Percentiles rank a stretch among this genome's conserved stretches.
Conservation (phyloP, 371 early-diverging fungal genomes). For the Rhizomucor miehei region DNA sequence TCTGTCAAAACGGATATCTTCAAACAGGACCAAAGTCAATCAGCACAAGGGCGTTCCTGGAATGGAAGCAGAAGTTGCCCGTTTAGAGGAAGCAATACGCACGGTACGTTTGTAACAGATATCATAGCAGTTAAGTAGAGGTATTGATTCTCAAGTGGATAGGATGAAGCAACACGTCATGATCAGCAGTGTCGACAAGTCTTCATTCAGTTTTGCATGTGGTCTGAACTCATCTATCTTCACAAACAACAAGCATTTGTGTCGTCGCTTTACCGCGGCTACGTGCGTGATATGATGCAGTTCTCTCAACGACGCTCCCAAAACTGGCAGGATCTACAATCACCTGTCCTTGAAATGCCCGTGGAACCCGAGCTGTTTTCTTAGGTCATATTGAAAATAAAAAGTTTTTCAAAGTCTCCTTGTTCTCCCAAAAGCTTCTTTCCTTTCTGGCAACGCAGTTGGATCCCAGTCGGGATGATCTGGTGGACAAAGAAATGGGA, state of each 20-base stretch:
- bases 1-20: conserved; percentile 29
- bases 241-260: conserved; percentile 55
- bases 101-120: conserved; percentile 22
- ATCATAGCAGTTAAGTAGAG: conserved; percentile 43
- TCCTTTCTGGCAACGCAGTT: too few relatives aligned
- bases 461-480: too few relatives aligned
- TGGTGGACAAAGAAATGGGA: too few relatives aligned
- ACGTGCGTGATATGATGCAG: conserved; percentile 55
- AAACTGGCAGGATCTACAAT: conserved; percentile 62
- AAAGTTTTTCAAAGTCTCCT: too few relatives aligned
- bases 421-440: too few relatives aligned
- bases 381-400: conserved; percentile 9
- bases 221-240: conserved; percentile 42
- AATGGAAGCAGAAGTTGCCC: conserved; percentile 38
- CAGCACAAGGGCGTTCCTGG: conserved; percentile 46
- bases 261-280: conserved; percentile 62
- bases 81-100: conserved; percentile 31
- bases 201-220: conserved; percentile 41
- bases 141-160: conserved; percentile 33
- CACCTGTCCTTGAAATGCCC: conserved; percentile 41
- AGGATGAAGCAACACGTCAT: conserved; percentile 94
- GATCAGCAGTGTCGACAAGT: conserved; percentile 30
- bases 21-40: conserved; percentile 35
- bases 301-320: conserved; percentile 51
- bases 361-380: conserved; percentile 42